phyloP scores from a whole-genome alignment of 495 filamentous ascomycete species.

The Clavariopsis aquatica region DNA sequence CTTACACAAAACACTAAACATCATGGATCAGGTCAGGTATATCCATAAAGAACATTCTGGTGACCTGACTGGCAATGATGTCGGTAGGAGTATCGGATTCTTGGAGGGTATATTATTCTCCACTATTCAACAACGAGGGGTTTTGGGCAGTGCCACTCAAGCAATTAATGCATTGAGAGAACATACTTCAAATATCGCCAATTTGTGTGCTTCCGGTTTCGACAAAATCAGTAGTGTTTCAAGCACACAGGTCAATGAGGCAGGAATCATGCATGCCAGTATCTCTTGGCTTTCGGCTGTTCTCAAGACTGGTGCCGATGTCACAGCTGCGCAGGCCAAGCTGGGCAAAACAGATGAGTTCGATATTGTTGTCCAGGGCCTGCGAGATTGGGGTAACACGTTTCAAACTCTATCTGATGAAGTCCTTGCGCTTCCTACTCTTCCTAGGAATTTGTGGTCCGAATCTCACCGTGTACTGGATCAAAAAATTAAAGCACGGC shows the following conservation, averaged over 20 bases:
- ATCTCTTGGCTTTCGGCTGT: slow-evolving; percentile 35
- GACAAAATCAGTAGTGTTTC: slow-evolving; percentile 3
- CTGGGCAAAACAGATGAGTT: slow-evolving; percentile 36
- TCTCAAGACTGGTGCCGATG: slow-evolving; percentile 17
- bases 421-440: slow-evolving; percentile 10
- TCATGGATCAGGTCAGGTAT: slow-evolving; percentile 66
- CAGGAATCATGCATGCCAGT: background rate
- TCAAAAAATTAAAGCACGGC: background rate
- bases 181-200: background rate
- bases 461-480: slow-evolving; percentile 13
- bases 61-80: slow-evolving; percentile 76
- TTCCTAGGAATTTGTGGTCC: slow-evolving; percentile 32
- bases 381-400: slow-evolving; percentile 17
- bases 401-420: slow-evolving; percentile 15
- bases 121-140: slow-evolving; percentile 63
- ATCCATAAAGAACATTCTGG: slow-evolving; percentile 71
- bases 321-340: slow-evolving; percentile 39
- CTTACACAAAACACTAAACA: slow-evolving; percentile 74
- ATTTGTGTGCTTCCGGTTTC: background rate
- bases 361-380: slow-evolving; percentile 19
- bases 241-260: background rate
- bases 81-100: slow-evolving; percentile 73
- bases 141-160: slow-evolving; percentile 10
- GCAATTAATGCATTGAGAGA: slow-evolving; percentile 9
- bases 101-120: slow-evolving; percentile 77